Evolutionary conservation across 768 basidiomycete genomes (phyloP).

Genomic region (Austroboletus eburneus): DNA sequence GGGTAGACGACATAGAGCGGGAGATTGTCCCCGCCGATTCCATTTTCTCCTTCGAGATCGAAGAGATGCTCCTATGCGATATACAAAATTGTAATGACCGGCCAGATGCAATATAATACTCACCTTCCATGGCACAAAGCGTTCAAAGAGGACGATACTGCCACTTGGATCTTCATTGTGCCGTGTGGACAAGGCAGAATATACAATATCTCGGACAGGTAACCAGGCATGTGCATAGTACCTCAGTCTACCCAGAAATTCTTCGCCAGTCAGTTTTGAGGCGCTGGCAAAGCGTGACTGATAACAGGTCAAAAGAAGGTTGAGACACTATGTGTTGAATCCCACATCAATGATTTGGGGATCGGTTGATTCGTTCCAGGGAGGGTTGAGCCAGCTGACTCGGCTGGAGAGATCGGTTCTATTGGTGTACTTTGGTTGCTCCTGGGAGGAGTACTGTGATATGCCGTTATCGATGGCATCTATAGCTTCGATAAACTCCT

Average conservation of each 20-base stretch:
- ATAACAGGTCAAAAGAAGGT: constrained; percentile 6
- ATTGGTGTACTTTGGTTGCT: constrained; percentile 67
- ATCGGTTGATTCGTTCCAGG: constrained; percentile 83
- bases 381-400: constrained; percentile 80
- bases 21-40: constrained; percentile 41
- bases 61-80: constrained; percentile 77
- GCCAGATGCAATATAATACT: constrained; percentile 4
- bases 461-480: constrained; percentile 97
- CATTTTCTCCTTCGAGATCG: constrained; percentile 66
- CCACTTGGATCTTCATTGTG: constrained; percentile 62
- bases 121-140: constrained; percentile 88
- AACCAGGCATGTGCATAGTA: constrained; percentile 91
- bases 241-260: constrained; percentile 74
- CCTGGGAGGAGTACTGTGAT: constrained; percentile 65
- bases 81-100: constrained; percentile 13
- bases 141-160: constrained; percentile 73
- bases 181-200: constrained; percentile 55
- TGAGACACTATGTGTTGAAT: constrained; percentile 9
- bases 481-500: constrained; percentile 93
- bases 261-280: constrained; percentile 76
- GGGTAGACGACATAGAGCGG: constrained; percentile 89
- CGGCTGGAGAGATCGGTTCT: constrained; percentile 83
- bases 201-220: constrained; percentile 80
- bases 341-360: constrained; percentile 70
- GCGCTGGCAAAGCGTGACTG: constrained; percentile 76